Evolutionary conservation across 1,284 basidiomycete species (phyloP), one percentile per base, ranked within the genome.

Genomic region (Neonothopanus nambi): DNA sequence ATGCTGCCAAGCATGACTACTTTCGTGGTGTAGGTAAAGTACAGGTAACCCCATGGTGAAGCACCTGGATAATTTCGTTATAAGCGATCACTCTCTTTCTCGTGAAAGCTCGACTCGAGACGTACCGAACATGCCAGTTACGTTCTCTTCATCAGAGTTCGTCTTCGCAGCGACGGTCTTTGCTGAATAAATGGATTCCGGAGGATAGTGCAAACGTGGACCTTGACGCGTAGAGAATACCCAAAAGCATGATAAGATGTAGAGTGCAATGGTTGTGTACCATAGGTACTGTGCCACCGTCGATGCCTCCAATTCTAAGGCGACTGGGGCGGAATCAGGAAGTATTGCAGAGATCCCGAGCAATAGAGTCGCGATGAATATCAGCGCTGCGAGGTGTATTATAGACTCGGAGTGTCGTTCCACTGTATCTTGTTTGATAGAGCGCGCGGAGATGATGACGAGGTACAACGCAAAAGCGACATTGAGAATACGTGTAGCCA

Each of bases 11-110:
- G 83, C 80, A 85, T 84, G 54, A 95, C 84, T 6, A 95, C 89
- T 58, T 87, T 85, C 1, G 89, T 91, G 23, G 88, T 91, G 67
- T 93, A 94, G 12, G 84, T 85, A 70, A 95, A 95, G 9, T 93
- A 67, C 3, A 93, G 68, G 50, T 74, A 74, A 48, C 81, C 81
- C 70, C 80, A 82, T 1, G 85, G 76, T 5, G 81, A 86, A 12
- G 75, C 74, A 52, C 73, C 30, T 33, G 72, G 69, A 54, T 2
- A 28, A 52, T 49, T 54, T 15, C 8, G 23, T n/a, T 58, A 59
- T 5, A 54, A 13, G 13, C 9, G 2, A 33, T 13, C 8, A 9
- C 13, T 13, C 30, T 33, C 30, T 33, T 33, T 9, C 13, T 9
- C 30, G 8, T 2, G 13, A 13, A 70, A 65, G 49, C 61, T 74